Evolutionary conservation across 805 yeast genomes (phyloP).

Genomic region (Saccharomycopsis oosterbeekiorum): DNA sequence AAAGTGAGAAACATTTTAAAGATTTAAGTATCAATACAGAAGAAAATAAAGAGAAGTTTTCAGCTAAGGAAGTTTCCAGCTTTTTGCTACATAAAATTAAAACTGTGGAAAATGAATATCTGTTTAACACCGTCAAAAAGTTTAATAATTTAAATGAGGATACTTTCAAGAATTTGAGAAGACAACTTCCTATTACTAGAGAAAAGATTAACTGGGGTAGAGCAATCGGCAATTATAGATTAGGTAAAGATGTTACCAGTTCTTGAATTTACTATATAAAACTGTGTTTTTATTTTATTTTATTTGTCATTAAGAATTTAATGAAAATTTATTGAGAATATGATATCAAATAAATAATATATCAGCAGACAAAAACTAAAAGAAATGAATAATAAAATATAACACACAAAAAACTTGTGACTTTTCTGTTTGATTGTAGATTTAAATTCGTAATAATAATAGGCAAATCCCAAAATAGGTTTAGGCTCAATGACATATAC

Average conservation of each 20-base stretch:
- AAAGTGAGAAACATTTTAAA: slow-evolving; percentile 31
- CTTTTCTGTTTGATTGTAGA: neutral
- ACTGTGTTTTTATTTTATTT: neutral
- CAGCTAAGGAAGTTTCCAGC: neutral
- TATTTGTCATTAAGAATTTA: too few relatives aligned
- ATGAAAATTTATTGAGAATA: neutral
- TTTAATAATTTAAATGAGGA: slow-evolving; percentile 68
- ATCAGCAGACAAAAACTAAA: neutral
- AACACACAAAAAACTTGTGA: neutral
- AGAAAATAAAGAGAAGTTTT: neutral
- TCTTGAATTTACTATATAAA: slow-evolving; percentile 20
- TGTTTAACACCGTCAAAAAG: slow-evolving; percentile 40
- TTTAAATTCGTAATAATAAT: neutral
- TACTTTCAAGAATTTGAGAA: slow-evolving; percentile 74
- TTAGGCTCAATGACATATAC: too few relatives aligned
- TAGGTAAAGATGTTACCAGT: slow-evolving; percentile 69
- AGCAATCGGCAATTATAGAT: slow-evolving; percentile 78
- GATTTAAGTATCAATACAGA: slow-evolving; percentile 13
- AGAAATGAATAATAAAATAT: neutral
- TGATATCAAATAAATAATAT: neutral
- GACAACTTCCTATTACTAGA: slow-evolving; percentile 87
- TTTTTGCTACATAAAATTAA: slow-evolving; percentile 3
- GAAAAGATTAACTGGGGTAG: slow-evolving; percentile 92
- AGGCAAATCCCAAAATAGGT: too few relatives aligned
- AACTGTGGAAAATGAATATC: slow-evolving; percentile 38